phyloP scores from a whole-genome alignment of 768 basidiomycete genomes.

The Rossbeevera mucosa region DNA sequence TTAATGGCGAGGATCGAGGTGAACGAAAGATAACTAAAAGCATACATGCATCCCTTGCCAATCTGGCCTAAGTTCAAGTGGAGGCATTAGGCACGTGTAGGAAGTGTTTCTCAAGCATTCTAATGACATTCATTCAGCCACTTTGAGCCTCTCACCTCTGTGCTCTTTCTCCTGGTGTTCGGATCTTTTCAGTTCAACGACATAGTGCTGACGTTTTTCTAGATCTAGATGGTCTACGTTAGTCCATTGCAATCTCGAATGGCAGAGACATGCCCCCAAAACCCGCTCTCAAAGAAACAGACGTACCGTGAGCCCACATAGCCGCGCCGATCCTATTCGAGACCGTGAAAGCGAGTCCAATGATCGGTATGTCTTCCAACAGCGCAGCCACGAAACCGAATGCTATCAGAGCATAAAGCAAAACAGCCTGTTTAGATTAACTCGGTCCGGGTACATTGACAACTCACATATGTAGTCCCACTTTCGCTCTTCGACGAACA shows the following conservation, averaged over 20 bases:
- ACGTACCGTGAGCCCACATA: slow-evolving; percentile 85
- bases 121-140: neutral
- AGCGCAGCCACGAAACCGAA: slow-evolving; percentile 86
- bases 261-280: no score
- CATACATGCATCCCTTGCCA: neutral
- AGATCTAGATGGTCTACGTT: slow-evolving; percentile 40
- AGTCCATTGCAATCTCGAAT: neutral
- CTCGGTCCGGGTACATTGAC: neutral
- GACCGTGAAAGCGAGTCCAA: slow-evolving; percentile 77
- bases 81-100: neutral
- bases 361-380: slow-evolving; percentile 74
- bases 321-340: slow-evolving; percentile 89
- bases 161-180: neutral
- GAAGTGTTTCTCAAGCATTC: neutral
- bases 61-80: neutral
- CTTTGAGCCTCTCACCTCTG: neutral
- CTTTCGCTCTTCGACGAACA: slow-evolving; percentile 85
- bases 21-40: no score
- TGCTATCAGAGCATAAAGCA: slow-evolving; percentile 35
- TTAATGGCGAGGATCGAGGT: no score
- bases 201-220: slow-evolving; percentile 53
- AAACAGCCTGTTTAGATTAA: neutral
- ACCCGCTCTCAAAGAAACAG: neutral
- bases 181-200: slow-evolving; percentile 30
- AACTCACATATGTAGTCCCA: slow-evolving; percentile 77